Conservation (phyloP, 208 protist species). For the Angomonas deanei region DNA sequence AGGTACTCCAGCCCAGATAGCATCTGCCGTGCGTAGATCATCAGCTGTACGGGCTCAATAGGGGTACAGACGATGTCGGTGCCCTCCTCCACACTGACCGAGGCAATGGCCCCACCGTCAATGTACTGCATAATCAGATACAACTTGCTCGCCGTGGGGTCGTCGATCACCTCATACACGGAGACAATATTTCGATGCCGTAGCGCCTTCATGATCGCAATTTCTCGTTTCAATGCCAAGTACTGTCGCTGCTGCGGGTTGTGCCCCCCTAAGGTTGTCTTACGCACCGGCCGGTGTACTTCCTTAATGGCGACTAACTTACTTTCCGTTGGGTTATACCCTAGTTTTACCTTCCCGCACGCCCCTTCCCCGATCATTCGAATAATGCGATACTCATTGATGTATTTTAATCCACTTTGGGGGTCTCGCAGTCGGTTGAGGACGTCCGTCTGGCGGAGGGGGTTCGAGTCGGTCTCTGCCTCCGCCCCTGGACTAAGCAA, state of each 20-base stretch:
- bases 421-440: not conserved
- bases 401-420: slow-evolving; percentile 16
- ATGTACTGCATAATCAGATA: slow-evolving; percentile 93
- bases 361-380: slow-evolving; percentile 64
- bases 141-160: slow-evolving; percentile 81
- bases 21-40: slow-evolving; percentile 45
- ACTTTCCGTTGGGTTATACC: slow-evolving; percentile 35
- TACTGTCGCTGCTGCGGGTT: slow-evolving; percentile 27
- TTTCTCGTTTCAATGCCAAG: slow-evolving; percentile 70
- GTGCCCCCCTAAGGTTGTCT: slow-evolving; percentile 14
- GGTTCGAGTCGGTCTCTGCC: too few relatives aligned
- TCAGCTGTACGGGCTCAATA: slow-evolving; percentile 27
- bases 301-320: slow-evolving; percentile 71
- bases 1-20: slow-evolving; percentile 58
- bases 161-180: slow-evolving; percentile 95
- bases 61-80: slow-evolving; percentile 31
- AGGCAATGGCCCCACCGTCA: slow-evolving; percentile 50
- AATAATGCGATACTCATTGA: slow-evolving; percentile 77
- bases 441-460: not conserved
- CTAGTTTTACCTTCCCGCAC: slow-evolving; percentile 61
- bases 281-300: slow-evolving; percentile 48
- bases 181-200: slow-evolving; percentile 93
- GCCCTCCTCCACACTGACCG: slow-evolving; percentile 18
- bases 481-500: too few relatives aligned
- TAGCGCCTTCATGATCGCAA: slow-evolving; percentile 95